Base-by-base conservation (phyloP, 2,329 filamentous ascomycete genomes). In the Fusarium cyanostomum region DNA sequence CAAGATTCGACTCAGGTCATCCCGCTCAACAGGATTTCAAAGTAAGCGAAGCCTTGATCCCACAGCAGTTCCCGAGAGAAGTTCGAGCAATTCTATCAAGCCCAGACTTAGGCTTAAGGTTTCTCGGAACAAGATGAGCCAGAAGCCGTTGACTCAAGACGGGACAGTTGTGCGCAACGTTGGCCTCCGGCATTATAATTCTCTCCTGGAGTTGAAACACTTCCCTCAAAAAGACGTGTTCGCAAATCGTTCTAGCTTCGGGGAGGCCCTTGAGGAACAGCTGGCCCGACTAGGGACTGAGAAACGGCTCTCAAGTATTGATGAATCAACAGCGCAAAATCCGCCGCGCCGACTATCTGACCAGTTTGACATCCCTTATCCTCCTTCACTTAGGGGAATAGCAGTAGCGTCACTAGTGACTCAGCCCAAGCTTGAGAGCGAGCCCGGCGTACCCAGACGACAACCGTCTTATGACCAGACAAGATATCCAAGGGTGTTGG, bases 311-410 rank as follows among this genome's bases (percentile, higher is more conserved):
- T 56, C 52, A 35, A 53, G 41, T 13, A 60, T 59, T 38, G 44
- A 65, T 26, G 56, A 62, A 50, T 53, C 43, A 37, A 46, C 41
- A 37, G 43, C 33, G 11, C 35, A 28, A n/a, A 52, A 64, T 13
- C 53, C 46, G 31, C 71, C 68, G 2, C 57, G 62, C 7, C 66
- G 65, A 33, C 44, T 65, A 18, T 75, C 75, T 11, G 73, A 77
- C 24, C 75, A 75, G 35, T 77, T 77, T 50, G 74, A 75, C 38
- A 73, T 78, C 49, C 53, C 69, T 11, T 75, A 74, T 52, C 74
- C 74, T 7, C 66, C 68, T 4, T 69, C 72, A 3, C 54, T 61
- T 6, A 44, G 52, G 42, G 57, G 38, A 5, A 56, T 65, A 35
- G 59, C 35, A 42, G 56, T 45, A 8, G 52, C 55, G 12, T 51